phyloP scores from a whole-genome alignment of 805 yeast species.

The Yamadazyma paraphyllophila region DNA sequence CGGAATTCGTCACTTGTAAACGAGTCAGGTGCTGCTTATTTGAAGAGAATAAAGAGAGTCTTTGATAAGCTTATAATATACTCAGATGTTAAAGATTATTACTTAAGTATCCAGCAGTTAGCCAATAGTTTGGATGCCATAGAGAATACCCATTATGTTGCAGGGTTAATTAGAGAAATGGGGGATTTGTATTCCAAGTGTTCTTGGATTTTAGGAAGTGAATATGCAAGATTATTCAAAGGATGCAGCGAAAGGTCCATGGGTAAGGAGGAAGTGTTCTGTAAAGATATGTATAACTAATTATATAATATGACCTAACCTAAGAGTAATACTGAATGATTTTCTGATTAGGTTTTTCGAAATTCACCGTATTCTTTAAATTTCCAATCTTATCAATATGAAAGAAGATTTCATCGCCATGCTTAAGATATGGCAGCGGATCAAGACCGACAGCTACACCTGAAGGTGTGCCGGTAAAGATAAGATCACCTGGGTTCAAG shows the following conservation, averaged over 20 bases:
- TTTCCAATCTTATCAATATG: constrained; percentile 43
- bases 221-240: constrained; percentile 11
- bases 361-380: constrained; percentile 36
- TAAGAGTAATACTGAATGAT: constrained; percentile 43
- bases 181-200: constrained; percentile 8
- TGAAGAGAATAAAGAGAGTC: background rate
- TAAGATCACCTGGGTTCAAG: constrained; percentile 50
- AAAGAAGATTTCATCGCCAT: constrained; percentile 46
- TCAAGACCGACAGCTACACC: constrained; percentile 50
- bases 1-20: background rate
- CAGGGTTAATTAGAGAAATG: constrained; percentile 16
- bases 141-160: constrained; percentile 2
- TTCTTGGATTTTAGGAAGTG: constrained; percentile 7
- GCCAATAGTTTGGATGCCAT: constrained; percentile 3
- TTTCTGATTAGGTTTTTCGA: constrained; percentile 16
- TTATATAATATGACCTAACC: background rate
- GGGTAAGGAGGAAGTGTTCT: constrained; percentile 14
- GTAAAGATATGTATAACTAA: constrained; percentile 12
- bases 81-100: background rate
- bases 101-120: constrained; percentile 8
- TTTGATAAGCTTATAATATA: background rate
- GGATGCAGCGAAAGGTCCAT: constrained; percentile 13
- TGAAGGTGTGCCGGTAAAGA: constrained; percentile 57
- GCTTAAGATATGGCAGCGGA: constrained; percentile 40
- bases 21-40: background rate